phyloP scores from a whole-genome alignment of 2,329 filamentous ascomycete genomes.

The Aspergillus fijiensis region DNA sequence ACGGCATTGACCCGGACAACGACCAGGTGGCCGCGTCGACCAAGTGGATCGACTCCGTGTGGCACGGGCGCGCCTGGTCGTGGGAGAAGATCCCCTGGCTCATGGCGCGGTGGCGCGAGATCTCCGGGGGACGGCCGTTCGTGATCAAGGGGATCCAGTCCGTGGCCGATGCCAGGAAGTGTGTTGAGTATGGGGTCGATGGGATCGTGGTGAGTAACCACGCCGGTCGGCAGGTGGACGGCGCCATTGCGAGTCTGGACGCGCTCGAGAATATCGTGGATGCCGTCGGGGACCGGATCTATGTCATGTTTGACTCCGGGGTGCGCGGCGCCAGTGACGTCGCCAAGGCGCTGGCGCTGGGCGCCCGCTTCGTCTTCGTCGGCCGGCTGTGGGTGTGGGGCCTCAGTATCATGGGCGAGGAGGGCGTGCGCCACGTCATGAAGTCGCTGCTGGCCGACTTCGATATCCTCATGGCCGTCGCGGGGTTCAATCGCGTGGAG shows the following conservation, averaged over 20 bases:
- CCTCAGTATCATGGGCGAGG: conserved; percentile 59
- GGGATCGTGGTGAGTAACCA: conserved; percentile 71
- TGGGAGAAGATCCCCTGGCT: conserved; percentile 69
- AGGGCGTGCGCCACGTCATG: conserved; percentile 62
- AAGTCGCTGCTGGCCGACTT: conserved; percentile 62
- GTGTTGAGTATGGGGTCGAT: conserved; percentile 61
- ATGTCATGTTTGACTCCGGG: conserved; percentile 63
- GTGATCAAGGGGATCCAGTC: conserved; percentile 71
- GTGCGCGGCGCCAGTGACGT: conserved; percentile 58
- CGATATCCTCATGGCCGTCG: conserved; percentile 62
- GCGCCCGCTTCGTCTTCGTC: conserved; percentile 63
- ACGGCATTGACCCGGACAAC: conserved; percentile 54
- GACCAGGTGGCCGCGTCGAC: conserved; percentile 56
- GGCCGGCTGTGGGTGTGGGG: conserved; percentile 63
- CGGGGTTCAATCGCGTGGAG: conserved; percentile 53
- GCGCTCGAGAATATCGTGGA: conserved; percentile 59
- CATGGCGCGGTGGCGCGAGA: conserved; percentile 56
- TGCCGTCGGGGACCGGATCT: conserved; percentile 51
- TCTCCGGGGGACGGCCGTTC: conserved; percentile 57
- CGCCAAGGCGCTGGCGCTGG: conserved; percentile 61
- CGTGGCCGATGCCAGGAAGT: conserved; percentile 60
- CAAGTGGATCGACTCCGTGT: conserved; percentile 65
- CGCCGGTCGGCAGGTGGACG: conserved; percentile 65
- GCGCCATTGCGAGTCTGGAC: conserved; percentile 59
- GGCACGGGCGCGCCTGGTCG: conserved; percentile 62